These are phyloP conservation scores for Sporisorium exsertum DNA, from an alignment of 1,284 basidiomycete species.

Conservation along the genomic window DNA sequence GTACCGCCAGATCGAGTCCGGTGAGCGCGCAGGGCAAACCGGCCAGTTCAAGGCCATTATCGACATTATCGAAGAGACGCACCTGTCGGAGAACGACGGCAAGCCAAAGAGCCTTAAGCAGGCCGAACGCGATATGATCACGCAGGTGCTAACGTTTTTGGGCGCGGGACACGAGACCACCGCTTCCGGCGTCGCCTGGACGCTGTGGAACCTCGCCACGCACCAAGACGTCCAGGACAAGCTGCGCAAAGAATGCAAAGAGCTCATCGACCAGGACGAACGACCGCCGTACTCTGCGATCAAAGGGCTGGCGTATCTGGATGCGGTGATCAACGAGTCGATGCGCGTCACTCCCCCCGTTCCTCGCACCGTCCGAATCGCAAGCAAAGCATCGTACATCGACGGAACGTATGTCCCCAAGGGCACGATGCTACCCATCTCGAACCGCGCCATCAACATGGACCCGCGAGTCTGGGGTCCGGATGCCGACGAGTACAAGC, in stretches of 20 bases:
- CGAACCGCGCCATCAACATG: slow-evolving; percentile 53
- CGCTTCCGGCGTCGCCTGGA: slow-evolving; percentile 79
- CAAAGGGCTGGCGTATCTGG: slow-evolving; percentile 78
- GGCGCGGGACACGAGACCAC: slow-evolving; percentile 72
- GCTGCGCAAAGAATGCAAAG: slow-evolving; percentile 74
- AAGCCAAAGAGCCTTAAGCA: slow-evolving; percentile 51
- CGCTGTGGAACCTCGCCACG: slow-evolving; percentile 76
- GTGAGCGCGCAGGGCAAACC: slow-evolving; percentile 15
- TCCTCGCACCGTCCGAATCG: slow-evolving; percentile 46
- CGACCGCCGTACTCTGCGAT: slow-evolving; percentile 73
- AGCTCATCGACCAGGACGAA: slow-evolving; percentile 44
- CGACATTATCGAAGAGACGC: slow-evolving; percentile 46
- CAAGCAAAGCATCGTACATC: slow-evolving; percentile 39
- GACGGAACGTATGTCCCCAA: slow-evolving; percentile 57
- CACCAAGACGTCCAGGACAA: slow-evolving; percentile 74
- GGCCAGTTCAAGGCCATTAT: slow-evolving; percentile 46
- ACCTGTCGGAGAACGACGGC: slow-evolving; percentile 45
- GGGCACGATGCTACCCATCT: slow-evolving; percentile 48
- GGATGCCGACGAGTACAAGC: slow-evolving; percentile 56
- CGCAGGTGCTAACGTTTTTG: slow-evolving; percentile 59
- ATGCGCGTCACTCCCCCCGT: slow-evolving; percentile 59
- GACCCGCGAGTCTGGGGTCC: slow-evolving; percentile 52
- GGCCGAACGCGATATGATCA: slow-evolving; percentile 54
- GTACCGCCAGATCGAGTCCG: slow-evolving; percentile 54
- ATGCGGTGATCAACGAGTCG: slow-evolving; percentile 75